Evolutionary conservation across 2,329 filamentous ascomycete genomes (phyloP).

Genomic region (Stachybotrys echinatus): DNA sequence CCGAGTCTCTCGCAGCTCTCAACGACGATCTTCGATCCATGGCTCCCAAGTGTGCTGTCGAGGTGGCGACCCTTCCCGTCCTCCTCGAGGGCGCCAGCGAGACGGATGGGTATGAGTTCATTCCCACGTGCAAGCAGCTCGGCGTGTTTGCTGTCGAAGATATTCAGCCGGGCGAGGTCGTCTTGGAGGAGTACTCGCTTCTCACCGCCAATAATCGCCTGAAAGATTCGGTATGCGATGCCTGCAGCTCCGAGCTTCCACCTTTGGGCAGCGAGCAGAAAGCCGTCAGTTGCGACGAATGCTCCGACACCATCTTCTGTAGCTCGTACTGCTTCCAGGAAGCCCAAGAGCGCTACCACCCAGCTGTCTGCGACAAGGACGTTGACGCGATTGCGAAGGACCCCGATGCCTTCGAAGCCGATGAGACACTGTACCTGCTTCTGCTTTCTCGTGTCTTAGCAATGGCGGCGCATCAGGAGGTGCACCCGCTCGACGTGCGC

Average conservation of each 20-base stretch:
- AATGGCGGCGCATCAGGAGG: slow-evolving; percentile 55
- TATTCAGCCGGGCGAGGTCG: slow-evolving; percentile 67
- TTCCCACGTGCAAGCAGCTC: slow-evolving; percentile 66
- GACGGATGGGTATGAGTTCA: slow-evolving; percentile 42
- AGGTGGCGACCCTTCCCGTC: slow-evolving; percentile 69
- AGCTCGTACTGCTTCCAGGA: slow-evolving; percentile 51
- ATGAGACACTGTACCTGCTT: slow-evolving; percentile 57
- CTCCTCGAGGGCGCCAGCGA: slow-evolving; percentile 53
- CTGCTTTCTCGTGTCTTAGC: slow-evolving; percentile 58
- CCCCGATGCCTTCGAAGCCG: slow-evolving; percentile 52
- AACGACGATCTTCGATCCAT: slow-evolving; percentile 65
- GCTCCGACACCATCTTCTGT: slow-evolving; percentile 63
- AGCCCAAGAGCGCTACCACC: slow-evolving; percentile 57
- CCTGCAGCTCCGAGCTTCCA: slow-evolving; percentile 72
- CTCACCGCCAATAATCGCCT: slow-evolving; percentile 85
- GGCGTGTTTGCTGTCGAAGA: slow-evolving; percentile 86
- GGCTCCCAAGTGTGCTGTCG: slow-evolving; percentile 78
- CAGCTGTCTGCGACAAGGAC: slow-evolving; percentile 61
- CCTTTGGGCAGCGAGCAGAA: slow-evolving; percentile 42
- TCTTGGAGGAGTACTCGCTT: slow-evolving; percentile 78
- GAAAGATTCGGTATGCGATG: slow-evolving; percentile 84
- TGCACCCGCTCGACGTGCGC: slow-evolving; percentile 58
- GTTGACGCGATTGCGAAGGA: slow-evolving; percentile 62
- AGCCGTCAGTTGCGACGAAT: slow-evolving; percentile 53
- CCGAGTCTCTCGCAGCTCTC: slow-evolving; percentile 63